A percentile compares a stretch with the other conserved stretches of the same genome.
Evolutionary conservation across 176 grass and related monocot genomes (phyloP).

Genomic region (Olyra latifolia): DNA sequence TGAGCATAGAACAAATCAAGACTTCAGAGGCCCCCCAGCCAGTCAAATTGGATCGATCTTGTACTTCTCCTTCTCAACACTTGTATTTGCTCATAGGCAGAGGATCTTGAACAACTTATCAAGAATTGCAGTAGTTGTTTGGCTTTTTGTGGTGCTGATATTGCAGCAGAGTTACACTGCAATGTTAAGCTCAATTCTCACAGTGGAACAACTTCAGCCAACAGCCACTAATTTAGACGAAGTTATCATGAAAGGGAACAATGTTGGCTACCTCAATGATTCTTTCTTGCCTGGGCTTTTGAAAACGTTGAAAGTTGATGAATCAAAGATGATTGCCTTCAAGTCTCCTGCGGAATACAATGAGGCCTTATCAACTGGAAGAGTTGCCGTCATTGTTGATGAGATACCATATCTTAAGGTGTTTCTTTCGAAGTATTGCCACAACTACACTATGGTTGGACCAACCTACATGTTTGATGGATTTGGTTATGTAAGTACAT

Average conservation of each 20-base stretch:
- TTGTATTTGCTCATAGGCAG: conserved; percentile 77
- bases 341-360: conserved; percentile 64
- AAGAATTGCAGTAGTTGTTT: conserved; percentile 57
- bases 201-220: conserved; percentile 77
- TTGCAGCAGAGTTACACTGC: conserved; percentile 89
- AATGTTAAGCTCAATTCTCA: conserved; percentile 82
- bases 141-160: conserved; percentile 83
- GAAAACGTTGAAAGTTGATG: conserved; percentile 56
- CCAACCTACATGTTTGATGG: conserved; percentile 74
- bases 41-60: conserved; percentile 70
- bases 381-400: conserved; percentile 70
- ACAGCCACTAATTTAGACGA: conserved; percentile 68
- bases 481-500: conserved; percentile 82
- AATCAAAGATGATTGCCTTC: conserved; percentile 52
- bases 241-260: conserved; percentile 47
- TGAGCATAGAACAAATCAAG: conserved; percentile 71
- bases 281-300: conserved; percentile 70
- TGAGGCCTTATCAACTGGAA: conserved; percentile 61
- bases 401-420: conserved; percentile 91
- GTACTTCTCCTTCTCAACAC: conserved; percentile 77
- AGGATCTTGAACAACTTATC: conserved; percentile 68
- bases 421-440: conserved; percentile 53
- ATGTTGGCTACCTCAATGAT: conserved; percentile 71
- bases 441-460: conserved; percentile 71
- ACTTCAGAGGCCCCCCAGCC: conserved; percentile 53